These are phyloP conservation scores for Leishmania major DNA, from an alignment of 208 protist genomes.

Conservation along the genomic window DNA sequence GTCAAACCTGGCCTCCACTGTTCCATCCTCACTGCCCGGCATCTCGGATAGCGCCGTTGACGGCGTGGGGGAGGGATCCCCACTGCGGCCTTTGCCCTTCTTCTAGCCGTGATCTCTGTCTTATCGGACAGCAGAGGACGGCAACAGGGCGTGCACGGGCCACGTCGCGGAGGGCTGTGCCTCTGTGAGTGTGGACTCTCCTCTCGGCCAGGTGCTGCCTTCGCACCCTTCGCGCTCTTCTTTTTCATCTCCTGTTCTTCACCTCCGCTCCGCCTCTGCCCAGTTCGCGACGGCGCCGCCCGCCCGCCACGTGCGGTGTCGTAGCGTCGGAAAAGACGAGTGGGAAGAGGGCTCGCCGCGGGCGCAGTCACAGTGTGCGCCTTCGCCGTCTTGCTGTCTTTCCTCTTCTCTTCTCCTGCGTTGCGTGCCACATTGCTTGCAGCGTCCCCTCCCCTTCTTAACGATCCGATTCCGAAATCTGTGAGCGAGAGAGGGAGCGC, in stretches of 20 bases:
- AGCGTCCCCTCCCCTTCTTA: not conserved
- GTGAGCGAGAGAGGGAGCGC: not conserved
- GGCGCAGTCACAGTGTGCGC: not conserved
- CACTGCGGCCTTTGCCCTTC: not conserved
- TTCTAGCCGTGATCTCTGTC: too few species aligned
- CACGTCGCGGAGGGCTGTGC: too few species aligned
- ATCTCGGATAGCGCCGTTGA: not conserved
- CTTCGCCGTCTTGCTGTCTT: not conserved
- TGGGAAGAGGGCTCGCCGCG: not conserved
- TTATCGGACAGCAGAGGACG: not conserved
- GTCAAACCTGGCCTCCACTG: not conserved
- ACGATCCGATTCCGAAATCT: not conserved
- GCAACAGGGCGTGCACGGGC: not conserved
- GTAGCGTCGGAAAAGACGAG: not conserved
- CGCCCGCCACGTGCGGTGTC: not conserved
- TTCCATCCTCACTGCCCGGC: not conserved
- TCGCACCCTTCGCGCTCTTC: not conserved
- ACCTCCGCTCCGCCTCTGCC: not conserved
- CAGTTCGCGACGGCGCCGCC: not conserved
- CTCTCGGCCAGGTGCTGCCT: not conserved
- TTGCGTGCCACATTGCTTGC: too few species aligned
- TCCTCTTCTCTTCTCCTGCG: not conserved
- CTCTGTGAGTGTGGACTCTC: not conserved
- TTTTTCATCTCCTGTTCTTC: not conserved
- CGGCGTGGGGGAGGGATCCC: not conserved